Evolutionary conservation across 2,329 filamentous ascomycete species (phyloP), one percentile per base, ranked within the genome.

Genomic region (Verticillium tricorpus): DNA sequence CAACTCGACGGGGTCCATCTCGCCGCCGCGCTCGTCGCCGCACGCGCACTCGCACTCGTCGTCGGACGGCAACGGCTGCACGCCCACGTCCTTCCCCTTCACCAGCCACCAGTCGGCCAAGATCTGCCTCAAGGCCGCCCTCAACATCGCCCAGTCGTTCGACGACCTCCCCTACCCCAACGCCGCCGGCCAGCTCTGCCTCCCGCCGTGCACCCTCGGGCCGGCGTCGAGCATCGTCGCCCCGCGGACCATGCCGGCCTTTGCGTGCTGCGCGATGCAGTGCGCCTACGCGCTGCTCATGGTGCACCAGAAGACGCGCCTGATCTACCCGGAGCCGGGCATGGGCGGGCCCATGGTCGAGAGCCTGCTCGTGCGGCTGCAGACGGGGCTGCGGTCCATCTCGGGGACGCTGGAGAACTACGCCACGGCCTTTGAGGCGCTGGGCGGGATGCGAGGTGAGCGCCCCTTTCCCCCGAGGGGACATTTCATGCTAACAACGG

Each of bases 71-170:
- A 22, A 31, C 28, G 54, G 28, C 54, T 59, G 54, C n/a, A 59
- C 25, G 62, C 64, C 62, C n/a, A 63, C 64, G 17, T 63, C 69
- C 11, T 74, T 79, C 54, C 80, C 80, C 15, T 82, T 81, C 65
- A 78, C 70, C 63, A 77, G 73, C 52, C 78, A 80, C 61, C 73
- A 77, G 52, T 82, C 80, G 15, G 76, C 80, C 25, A 80, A 80
- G 66, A 75, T 82, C 62, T 82, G 80, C 66, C 71, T 83, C 35
- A 78, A 77, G 56, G 77, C 80, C 8, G 79, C 80, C 2, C 73
- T 83, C 54, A 78, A 75, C 63, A 82, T 83, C 60, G 77, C 80
- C 1, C 68, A 72, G 58, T 76, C 76, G 14, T 82, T 82, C 59
- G 74, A 78, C 64, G 70, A 72, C 12, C 67, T 83, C 37, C 80